Percentiles rank a stretch among this genome's conserved stretches.
phyloP scores from a whole-genome alignment of 148 eudicot genomes.

The Rhododendron mucronatum region DNA sequence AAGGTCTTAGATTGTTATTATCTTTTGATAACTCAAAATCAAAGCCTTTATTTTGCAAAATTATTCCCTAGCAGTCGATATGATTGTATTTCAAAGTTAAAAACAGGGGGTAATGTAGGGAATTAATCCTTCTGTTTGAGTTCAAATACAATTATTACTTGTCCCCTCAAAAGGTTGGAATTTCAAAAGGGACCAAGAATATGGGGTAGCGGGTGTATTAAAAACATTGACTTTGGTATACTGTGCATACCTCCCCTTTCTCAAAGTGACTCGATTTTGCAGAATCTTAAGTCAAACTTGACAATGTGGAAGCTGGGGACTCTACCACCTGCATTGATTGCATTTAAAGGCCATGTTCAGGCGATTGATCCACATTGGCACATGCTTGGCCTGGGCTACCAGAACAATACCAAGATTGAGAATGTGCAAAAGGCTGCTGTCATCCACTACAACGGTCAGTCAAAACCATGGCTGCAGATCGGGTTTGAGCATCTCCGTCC shows the following conservation, averaged over 20 bases:
- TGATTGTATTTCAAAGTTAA: neutral
- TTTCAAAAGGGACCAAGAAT: neutral
- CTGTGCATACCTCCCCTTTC: neutral
- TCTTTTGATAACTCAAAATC: neutral
- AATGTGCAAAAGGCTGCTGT: constrained; percentile 83
- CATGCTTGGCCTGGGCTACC: constrained; percentile 97
- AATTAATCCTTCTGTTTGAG: neutral
- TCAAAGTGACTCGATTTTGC: constrained; percentile 16
- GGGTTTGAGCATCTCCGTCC: constrained; percentile 98
- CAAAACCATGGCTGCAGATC: constrained; percentile 96
- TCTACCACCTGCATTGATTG: constrained; percentile 93
- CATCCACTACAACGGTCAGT: constrained; percentile 96
- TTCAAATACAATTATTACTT: neutral
- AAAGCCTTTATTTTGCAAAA: neutral
- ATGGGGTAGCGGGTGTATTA: neutral
- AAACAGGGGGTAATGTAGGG: neutral
- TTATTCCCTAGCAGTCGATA: neutral
- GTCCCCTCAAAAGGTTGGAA: neutral
- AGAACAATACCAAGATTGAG: constrained; percentile 70
- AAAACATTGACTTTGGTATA: neutral
- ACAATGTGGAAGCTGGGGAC: constrained; percentile 98
- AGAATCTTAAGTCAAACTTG: constrained; percentile 95
- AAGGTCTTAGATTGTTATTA: neutral
- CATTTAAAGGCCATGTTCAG: constrained; percentile 85
- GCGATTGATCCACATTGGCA: constrained; percentile 95